Conservation (phyloP, 441 rosid genomes). For the Eugenia klotzschiana region DNA sequence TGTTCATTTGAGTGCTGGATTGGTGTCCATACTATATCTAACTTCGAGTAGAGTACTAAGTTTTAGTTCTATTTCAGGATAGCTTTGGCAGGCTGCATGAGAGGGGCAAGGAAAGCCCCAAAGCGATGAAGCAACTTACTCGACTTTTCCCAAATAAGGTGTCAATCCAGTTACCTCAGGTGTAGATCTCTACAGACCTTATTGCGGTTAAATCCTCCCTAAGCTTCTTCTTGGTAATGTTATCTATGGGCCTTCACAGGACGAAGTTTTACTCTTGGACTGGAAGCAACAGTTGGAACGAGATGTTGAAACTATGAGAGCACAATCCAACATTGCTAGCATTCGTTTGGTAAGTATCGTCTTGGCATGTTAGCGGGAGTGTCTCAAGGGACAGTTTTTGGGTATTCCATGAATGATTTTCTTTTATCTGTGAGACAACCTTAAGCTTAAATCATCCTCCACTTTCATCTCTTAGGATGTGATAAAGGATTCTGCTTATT, state of each 20-base stretch:
- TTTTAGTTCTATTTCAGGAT: slow-evolving; percentile 39
- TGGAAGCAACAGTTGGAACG: slow-evolving; percentile 95
- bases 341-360: slow-evolving; percentile 55
- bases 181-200: slow-evolving; percentile 5
- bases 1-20: background rate
- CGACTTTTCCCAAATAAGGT: slow-evolving; percentile 95
- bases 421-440: background rate
- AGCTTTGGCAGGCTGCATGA: slow-evolving; percentile 80
- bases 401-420: background rate
- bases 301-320: slow-evolving; percentile 81
- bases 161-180: slow-evolving; percentile 95
- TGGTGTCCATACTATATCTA: background rate
- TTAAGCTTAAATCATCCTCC: background rate
- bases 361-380: background rate
- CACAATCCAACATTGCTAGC: slow-evolving; percentile 56
- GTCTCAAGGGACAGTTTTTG: background rate
- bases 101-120: slow-evolving; percentile 81
- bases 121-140: slow-evolving; percentile 78
- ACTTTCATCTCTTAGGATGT: background rate
- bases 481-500: background rate
- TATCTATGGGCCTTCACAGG: slow-evolving; percentile 35
- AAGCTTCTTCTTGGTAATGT: slow-evolving; percentile 4
- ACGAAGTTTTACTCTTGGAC: slow-evolving; percentile 76
- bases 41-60: background rate
- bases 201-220: background rate